These are phyloP conservation scores for Talaromyces albobiverticillius DNA, from an alignment of 2,329 filamentous ascomycete species.

Conservation along the genomic window DNA sequence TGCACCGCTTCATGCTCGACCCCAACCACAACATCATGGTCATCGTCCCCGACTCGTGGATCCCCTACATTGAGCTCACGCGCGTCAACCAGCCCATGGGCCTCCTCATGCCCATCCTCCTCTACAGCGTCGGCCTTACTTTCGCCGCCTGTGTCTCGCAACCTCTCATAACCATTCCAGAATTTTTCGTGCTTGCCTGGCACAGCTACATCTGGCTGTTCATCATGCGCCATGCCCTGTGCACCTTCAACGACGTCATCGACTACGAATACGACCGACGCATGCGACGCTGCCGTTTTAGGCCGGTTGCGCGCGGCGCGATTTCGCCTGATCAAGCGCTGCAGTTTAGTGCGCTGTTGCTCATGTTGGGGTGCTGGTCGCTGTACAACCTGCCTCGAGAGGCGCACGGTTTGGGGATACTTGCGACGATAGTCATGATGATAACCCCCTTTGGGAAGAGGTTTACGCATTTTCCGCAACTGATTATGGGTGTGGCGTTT, in stretches of 20 bases:
- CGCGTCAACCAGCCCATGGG: neutral
- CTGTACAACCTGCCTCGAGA: slow-evolving; percentile 1
- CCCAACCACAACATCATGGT: neutral
- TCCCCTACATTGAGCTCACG: slow-evolving; percentile 8
- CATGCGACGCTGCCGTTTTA: neutral
- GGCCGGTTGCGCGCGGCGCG: slow-evolving; percentile 3
- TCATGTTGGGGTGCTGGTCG: neutral
- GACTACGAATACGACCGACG: slow-evolving; percentile 4
- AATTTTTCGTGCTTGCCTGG: neutral
- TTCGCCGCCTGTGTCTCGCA: neutral
- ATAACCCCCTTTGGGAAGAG: slow-evolving; percentile 4
- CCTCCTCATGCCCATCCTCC: neutral
- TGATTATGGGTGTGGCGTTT: neutral
- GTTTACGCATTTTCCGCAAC: neutral
- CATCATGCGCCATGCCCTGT: slow-evolving; percentile 6
- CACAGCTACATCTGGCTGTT: neutral
- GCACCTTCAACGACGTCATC: neutral
- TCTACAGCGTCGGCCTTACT: neutral
- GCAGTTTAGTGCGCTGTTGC: neutral
- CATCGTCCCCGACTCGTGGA: neutral
- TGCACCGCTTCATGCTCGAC: neutral
- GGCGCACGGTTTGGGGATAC: neutral
- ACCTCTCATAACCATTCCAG: neutral
- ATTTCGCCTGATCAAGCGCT: slow-evolving; percentile 1
- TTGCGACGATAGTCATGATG: neutral